phyloP scores from a whole-genome alignment of 257 asterid genomes.

The Solanum corneliomulleri region DNA sequence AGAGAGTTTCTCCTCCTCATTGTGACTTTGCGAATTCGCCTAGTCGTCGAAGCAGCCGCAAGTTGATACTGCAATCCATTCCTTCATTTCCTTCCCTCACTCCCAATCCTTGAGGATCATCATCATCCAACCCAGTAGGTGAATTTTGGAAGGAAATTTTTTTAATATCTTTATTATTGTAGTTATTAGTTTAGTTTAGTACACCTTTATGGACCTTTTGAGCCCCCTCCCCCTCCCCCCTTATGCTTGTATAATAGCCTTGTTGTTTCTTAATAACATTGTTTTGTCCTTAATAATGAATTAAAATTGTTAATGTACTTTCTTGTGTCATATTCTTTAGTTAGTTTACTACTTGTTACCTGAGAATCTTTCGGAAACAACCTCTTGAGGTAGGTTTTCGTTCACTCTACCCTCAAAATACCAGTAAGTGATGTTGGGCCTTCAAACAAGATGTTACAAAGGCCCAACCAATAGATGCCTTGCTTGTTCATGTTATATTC shows the following conservation, averaged over 20 bases:
- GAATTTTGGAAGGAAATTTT: not conserved
- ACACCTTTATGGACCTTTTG: not conserved
- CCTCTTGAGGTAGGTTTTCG: not conserved
- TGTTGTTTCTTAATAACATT: slow-evolving; percentile 1
- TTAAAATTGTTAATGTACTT: not conserved
- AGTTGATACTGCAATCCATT: slow-evolving; percentile 61
- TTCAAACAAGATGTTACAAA: not conserved
- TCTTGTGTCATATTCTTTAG: not conserved
- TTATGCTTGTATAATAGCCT: slow-evolving; percentile 12
- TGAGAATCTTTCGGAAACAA: not conserved
- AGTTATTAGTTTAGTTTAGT: slow-evolving; percentile 3
- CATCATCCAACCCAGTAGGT: not conserved
- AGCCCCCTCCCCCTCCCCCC: not conserved
- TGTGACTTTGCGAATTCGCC: slow-evolving; percentile 13
- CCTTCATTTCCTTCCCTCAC: slow-evolving; percentile 65
- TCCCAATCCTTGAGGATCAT: slow-evolving; percentile 16
- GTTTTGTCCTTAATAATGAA: not conserved
- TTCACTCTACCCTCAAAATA: not conserved
- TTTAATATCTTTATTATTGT: not conserved
- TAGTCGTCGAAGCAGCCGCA: slow-evolving; percentile 44
- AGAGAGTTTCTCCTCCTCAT: slow-evolving; percentile 46
- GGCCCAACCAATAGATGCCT: not conserved
- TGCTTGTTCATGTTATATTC: not conserved
- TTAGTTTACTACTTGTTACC: not conserved
- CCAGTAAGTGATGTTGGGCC: not conserved